Percentiles rank a stretch among this genome's conserved stretches.
These are phyloP conservation scores for Mycena galopus DNA, from an alignment of 768 basidiomycete species.

Conservation along the genomic window DNA sequence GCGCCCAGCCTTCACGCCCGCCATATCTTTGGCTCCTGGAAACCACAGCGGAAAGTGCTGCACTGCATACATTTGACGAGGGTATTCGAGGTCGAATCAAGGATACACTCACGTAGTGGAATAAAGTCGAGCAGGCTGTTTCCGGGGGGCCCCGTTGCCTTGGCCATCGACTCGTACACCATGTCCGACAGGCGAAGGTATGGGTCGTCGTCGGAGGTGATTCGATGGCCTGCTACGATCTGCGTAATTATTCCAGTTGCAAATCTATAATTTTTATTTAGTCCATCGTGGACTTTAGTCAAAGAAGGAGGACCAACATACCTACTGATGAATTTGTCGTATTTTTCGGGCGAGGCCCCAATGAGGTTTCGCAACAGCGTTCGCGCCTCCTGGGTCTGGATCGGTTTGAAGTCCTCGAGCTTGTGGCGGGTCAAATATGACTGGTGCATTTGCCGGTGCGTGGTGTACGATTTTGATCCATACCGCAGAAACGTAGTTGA, in stretches of 20 bases:
- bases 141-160: slow-evolving; percentile 26
- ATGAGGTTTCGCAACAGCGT: neutral
- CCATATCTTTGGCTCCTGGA: slow-evolving; percentile 45
- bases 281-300: neutral
- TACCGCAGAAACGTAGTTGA: neutral
- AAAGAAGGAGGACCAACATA: neutral
- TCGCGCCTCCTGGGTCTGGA: neutral
- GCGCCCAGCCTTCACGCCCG: slow-evolving; percentile 1
- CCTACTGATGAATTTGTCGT: neutral
- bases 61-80: slow-evolving; percentile 36
- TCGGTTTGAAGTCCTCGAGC: neutral
- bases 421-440: too few species aligned
- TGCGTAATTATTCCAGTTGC: neutral
- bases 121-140: slow-evolving; percentile 35
- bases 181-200: slow-evolving; percentile 34
- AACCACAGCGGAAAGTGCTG: slow-evolving; percentile 50
- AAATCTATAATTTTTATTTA: neutral
- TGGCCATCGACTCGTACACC: slow-evolving; percentile 39
- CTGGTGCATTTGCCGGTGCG: neutral
- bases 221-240: neutral
- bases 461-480: neutral
- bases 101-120: neutral
- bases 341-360: neutral
- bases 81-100: neutral
- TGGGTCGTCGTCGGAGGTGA: neutral